Conservation (phyloP, 768 basidiomycete genomes). For the Crucibulum laeve region DNA sequence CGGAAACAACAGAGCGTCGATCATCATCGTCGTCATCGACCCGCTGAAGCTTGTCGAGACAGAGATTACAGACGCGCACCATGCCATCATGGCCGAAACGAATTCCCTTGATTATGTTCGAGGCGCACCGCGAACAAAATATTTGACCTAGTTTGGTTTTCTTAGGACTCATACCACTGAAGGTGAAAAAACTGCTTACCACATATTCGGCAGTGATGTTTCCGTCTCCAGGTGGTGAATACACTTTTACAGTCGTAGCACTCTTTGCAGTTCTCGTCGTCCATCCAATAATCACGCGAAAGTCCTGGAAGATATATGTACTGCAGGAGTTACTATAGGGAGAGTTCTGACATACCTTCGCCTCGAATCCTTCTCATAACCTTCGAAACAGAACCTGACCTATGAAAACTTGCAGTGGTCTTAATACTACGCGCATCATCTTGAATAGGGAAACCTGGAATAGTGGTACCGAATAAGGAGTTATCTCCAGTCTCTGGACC, state of each 20-base stretch:
- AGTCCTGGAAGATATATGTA: conserved; percentile 46
- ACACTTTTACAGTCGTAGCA: conserved; percentile 94
- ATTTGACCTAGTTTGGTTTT: conserved; percentile 67
- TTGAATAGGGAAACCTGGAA: conserved; percentile 89
- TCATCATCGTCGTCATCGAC: conserved; percentile 91
- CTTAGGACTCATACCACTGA: background rate
- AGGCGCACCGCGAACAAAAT: conserved; percentile 96
- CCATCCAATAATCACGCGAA: conserved; percentile 98
- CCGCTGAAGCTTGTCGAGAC: conserved; percentile 86
- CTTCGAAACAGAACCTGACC: conserved; percentile 83
- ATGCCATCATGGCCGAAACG: conserved; percentile 95
- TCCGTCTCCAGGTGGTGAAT: conserved; percentile 92
- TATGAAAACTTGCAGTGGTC: conserved; percentile 65
- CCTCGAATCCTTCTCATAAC: conserved; percentile 88
- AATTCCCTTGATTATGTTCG: conserved; percentile 91
- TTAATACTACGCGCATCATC: conserved; percentile 88
- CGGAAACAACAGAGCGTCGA: conserved; percentile 74
- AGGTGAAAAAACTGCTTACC: conserved; percentile 40
- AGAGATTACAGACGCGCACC: conserved; percentile 93
- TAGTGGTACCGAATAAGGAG: conserved; percentile 62
- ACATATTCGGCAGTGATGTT: conserved; percentile 98
- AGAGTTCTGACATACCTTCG: conserved; percentile 53
- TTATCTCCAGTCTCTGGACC: conserved; percentile 53
- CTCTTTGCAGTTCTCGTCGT: conserved; percentile 91
- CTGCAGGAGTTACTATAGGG: background rate